These are phyloP conservation scores for Graphiopsis chlorocephala DNA, from an alignment of 2,329 filamentous ascomycete species.

Conservation along the genomic window DNA sequence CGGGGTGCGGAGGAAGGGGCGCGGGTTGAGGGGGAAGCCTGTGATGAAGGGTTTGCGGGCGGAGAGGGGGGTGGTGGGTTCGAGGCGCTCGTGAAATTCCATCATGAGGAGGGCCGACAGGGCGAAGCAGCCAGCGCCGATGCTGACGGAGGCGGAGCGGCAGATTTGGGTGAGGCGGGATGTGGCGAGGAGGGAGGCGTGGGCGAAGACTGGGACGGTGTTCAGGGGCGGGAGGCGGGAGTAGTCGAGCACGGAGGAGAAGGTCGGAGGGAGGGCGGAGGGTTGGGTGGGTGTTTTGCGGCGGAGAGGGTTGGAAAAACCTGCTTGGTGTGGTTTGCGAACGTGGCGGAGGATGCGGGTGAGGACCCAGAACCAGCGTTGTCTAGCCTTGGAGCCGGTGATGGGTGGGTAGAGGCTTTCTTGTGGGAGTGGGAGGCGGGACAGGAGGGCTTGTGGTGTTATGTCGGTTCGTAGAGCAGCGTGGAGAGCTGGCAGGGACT, in stretches of 20 bases:
- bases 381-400: conserved; percentile 36
- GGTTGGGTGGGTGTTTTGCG: conserved; percentile 15
- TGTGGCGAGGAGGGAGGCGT: conserved; percentile 35
- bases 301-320: conserved; percentile 43
- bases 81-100: conserved; percentile 39
- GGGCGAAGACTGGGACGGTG: conserved; percentile 32
- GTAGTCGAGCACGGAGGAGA: conserved; percentile 41
- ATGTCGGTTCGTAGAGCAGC: conserved; percentile 23
- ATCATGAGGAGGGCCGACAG: conserved; percentile 48
- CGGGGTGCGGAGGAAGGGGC: conserved; percentile 40
- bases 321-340: conserved; percentile 37
- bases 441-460: conserved; percentile 24
- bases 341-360: conserved; percentile 45
- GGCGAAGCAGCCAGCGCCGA: conserved; percentile 48
- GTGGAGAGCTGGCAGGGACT: conserved; percentile 23
- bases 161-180: conserved; percentile 39
- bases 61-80: conserved; percentile 29
- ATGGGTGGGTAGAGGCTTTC: conserved; percentile 47
- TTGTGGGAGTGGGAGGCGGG: conserved; percentile 42
- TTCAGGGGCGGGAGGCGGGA: conserved; percentile 37
- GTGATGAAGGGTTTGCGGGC: conserved; percentile 42
- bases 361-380: conserved; percentile 50
- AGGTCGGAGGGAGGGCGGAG: conserved; percentile 32
- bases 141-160: conserved; percentile 37
- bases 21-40: conserved; percentile 48